These are phyloP conservation scores for Amylostereum areolatum DNA, from an alignment of 1,284 basidiomycete species.

Conservation along the genomic window DNA sequence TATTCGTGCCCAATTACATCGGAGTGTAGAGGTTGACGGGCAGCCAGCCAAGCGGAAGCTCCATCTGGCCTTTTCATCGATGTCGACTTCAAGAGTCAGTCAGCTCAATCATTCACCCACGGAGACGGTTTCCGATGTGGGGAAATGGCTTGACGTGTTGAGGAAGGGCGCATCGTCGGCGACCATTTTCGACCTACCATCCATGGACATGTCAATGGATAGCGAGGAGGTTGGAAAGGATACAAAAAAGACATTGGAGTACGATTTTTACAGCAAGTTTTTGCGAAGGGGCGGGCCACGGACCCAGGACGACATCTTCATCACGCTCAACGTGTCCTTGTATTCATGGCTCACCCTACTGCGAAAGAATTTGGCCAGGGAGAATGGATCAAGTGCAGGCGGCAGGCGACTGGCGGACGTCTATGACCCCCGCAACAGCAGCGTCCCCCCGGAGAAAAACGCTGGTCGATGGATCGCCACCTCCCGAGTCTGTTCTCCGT, in stretches of 20 bases:
- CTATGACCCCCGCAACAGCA: constrained; percentile 7
- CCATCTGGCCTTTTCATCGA: constrained; percentile 63
- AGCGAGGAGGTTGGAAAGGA: constrained; percentile 52
- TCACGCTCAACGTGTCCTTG: constrained; percentile 73
- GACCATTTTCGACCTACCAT: constrained; percentile 70
- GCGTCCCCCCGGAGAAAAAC: constrained; percentile 18
- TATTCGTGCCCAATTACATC: constrained; percentile 62
- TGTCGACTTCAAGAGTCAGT: constrained; percentile 65
- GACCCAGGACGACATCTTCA: constrained; percentile 69
- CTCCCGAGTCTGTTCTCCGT: constrained; percentile 3
- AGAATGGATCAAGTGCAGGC: constrained; percentile 69
- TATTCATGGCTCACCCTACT: constrained; percentile 76
- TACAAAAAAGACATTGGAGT: constrained; percentile 38
- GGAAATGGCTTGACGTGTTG: constrained; percentile 50
- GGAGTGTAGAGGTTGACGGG: constrained; percentile 46
- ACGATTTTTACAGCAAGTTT: constrained; percentile 73
- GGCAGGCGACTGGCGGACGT: constrained; percentile 39
- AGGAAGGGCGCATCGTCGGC: constrained; percentile 57
- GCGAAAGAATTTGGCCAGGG: constrained; percentile 65
- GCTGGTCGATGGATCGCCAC: constrained; percentile 9
- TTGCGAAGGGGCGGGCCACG: constrained; percentile 38
- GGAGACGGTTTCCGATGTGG: constrained; percentile 32
- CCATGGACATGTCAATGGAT: constrained; percentile 74
- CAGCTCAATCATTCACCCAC: constrained; percentile 45
- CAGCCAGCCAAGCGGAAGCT: constrained; percentile 54